phyloP scores from a whole-genome alignment of 2,329 filamentous ascomycete species.

The Arthrobotrys entomopaga region DNA sequence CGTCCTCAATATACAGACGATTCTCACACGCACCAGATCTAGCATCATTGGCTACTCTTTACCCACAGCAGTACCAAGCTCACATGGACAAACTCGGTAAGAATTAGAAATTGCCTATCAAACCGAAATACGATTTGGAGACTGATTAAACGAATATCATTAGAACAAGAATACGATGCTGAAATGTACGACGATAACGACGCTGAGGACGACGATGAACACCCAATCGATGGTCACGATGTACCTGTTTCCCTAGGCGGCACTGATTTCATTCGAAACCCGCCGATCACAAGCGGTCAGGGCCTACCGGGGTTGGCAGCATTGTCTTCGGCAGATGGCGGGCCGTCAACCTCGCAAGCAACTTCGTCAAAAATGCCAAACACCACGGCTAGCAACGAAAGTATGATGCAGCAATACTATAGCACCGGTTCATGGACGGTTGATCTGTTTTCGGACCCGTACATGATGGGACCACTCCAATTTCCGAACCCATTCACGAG shows the following conservation, averaged over 20 bases:
- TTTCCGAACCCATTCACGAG: conserved; percentile 49
- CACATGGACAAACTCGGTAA: conserved; percentile 55
- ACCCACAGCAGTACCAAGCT: conserved; percentile 51
- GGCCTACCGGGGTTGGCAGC: conserved; percentile 35
- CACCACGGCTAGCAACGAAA: conserved; percentile 38
- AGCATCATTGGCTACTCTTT: conserved; percentile 47
- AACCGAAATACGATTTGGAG: too few relatives aligned
- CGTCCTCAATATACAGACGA: conserved; percentile 35
- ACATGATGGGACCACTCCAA: conserved; percentile 48
- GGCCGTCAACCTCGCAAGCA: conserved; percentile 20
- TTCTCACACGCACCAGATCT: conserved; percentile 52
- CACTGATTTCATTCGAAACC: conserved; percentile 40
- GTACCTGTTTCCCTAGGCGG: conserved; percentile 26
- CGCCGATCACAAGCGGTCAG: conserved; percentile 36
- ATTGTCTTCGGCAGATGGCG: conserved; percentile 30
- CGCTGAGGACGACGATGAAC: conserved; percentile 40
- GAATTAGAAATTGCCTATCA: not conserved
- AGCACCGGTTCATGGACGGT: conserved; percentile 53
- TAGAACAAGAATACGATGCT: conserved; percentile 52
- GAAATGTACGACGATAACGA: conserved; percentile 54
- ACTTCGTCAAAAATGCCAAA: conserved; percentile 30
- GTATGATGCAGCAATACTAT: conserved; percentile 47
- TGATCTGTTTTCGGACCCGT: conserved; percentile 51
- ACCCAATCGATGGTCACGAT: conserved; percentile 38
- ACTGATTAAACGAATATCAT: not conserved